Evolutionary conservation across 2,329 filamentous ascomycete genomes (phyloP), one percentile per base, ranked within the genome.

Genomic region (Phoma sp.): DNA sequence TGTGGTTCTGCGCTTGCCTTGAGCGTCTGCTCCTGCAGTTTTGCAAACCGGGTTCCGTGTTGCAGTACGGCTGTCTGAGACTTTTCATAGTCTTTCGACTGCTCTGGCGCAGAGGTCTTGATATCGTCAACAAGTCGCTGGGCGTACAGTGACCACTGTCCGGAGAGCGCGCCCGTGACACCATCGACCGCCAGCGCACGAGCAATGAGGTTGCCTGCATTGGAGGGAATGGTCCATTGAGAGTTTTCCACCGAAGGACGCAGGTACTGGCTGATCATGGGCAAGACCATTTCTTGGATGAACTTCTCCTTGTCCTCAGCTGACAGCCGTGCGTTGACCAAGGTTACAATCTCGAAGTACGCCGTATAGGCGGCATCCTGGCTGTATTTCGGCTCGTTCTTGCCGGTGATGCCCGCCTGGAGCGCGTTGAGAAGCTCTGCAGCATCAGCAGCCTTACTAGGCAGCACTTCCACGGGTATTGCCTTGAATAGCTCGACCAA

Each of bases 81-180:
- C 34, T 81, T 81, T 21, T 84, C 81, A 62, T 90, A 90, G 15
- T 92, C 89, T 57, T 88, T 88, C 0, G 92, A 92, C 50, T 93
- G 87, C 68, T 93, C 92, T 1, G 93, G 92, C 5, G 91, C 82
- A 0, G 92, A 96, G 5, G 85, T 84, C 47, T 87, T 87, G 51
- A 96, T 86, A 30, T 84, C 82, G 26, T 85, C 79, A 21, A 87
- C 79, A n/a, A 96, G 76, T 0, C 80, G 72, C 1, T 83, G 77
- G 0, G 85, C 83, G n/a, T 92, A 74, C 1, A 78, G 78, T 2
- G 78, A 72, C 90, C 91, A 95, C 59, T 87, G 79, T 3, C 79
- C 73, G 14, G 78, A 71, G 0, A 90, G 77, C 1, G 83, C 77
- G 3, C 77, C 62, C 0, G 81, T 72, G 3, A 87, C 74, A 3